Conservation (phyloP, 2,329 filamentous ascomycete genomes). For the Thelonectria blattea region DNA sequence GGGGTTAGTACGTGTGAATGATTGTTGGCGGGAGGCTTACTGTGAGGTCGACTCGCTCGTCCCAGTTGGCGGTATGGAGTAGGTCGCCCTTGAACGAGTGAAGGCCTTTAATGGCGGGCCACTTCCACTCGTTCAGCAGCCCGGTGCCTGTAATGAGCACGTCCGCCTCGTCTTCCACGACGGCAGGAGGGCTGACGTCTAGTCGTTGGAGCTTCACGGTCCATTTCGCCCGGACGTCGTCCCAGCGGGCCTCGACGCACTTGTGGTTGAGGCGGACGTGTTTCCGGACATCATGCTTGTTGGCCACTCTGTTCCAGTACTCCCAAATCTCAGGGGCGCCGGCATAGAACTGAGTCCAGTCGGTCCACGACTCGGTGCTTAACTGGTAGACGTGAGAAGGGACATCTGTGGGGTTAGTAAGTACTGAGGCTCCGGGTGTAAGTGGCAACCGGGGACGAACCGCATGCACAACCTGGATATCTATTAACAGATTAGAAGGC, state of each 20-base stretch:
- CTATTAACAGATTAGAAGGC: neutral
- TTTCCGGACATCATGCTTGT: constrained; percentile 27
- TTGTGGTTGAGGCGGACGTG: constrained; percentile 24
- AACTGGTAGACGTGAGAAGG: constrained; percentile 23
- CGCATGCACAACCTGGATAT: constrained; percentile 19
- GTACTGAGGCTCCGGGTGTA: neutral
- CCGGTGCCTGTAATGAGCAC: constrained; percentile 29
- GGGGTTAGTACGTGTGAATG: neutral
- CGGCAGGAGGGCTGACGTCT: neutral
- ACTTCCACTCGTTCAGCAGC: constrained; percentile 36
- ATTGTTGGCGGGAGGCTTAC: neutral
- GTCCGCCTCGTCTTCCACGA: constrained; percentile 27
- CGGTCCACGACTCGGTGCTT: constrained; percentile 14
- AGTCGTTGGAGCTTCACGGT: constrained; percentile 3
- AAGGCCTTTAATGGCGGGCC: constrained; percentile 58
- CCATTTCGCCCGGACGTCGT: constrained; percentile 13
- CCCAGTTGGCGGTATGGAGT: constrained; percentile 52
- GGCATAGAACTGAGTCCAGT: constrained; percentile 17
- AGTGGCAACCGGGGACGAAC: neutral
- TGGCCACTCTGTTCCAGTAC: constrained; percentile 30
- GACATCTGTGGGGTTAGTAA: neutral
- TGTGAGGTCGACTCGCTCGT: neutral
- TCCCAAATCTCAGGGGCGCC: constrained; percentile 26
- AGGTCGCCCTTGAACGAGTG: constrained; percentile 55
- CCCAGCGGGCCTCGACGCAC: constrained; percentile 15